Conservation (phyloP, 2,329 filamentous ascomycete species). For the Chaetomium olivaceum region DNA sequence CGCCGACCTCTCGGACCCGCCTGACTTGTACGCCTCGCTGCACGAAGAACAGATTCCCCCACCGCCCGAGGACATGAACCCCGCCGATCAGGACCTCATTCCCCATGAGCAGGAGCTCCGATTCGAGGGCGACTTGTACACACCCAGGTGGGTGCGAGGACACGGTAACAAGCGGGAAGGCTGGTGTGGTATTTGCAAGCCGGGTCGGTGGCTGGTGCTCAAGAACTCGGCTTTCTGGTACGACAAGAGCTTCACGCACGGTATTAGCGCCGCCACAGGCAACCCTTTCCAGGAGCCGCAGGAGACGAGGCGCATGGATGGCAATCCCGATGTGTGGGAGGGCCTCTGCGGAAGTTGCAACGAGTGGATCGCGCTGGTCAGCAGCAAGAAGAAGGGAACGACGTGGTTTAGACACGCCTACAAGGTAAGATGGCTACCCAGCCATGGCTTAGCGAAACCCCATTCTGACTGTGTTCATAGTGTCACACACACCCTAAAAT, state of each 20-base stretch:
- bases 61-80: constrained; percentile 79
- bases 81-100: constrained; percentile 70
- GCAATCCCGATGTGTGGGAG: constrained; percentile 80
- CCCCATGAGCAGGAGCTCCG: constrained; percentile 78
- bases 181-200: constrained; percentile 88
- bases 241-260: constrained; percentile 87
- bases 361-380: constrained; percentile 78
- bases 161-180: constrained; percentile 86
- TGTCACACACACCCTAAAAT: constrained; percentile 72
- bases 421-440: constrained; percentile 59
- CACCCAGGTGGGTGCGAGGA: constrained; percentile 79
- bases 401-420: constrained; percentile 90
- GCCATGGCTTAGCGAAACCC: neutral
- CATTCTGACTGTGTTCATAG: constrained; percentile 41
- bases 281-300: constrained; percentile 76
- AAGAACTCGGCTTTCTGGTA: constrained; percentile 95
- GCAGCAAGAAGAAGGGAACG: constrained; percentile 88
- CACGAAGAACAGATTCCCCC: constrained; percentile 72
- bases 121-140: constrained; percentile 81
- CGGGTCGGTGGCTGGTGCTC: constrained; percentile 79
- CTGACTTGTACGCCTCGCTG: constrained; percentile 74
- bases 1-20: constrained; percentile 71
- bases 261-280: constrained; percentile 79
- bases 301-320: constrained; percentile 73
- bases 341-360: constrained; percentile 76